These are phyloP conservation scores for Cucurbita ficifolia DNA, from an alignment of 306 rosid genomes.

Conservation along the genomic window DNA sequence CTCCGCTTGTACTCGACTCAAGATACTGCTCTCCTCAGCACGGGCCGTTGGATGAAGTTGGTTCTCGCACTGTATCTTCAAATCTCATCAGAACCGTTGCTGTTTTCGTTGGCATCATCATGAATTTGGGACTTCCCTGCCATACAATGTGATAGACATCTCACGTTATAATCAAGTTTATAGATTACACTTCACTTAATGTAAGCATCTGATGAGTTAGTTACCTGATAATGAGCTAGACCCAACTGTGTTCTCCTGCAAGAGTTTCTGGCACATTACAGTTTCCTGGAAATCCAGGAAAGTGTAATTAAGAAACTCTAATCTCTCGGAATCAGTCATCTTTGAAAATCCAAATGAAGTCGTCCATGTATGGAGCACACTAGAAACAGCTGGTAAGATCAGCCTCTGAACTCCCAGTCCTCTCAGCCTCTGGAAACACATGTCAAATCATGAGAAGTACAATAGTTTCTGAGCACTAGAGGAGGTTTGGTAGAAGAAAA, in stretches of 20 bases:
- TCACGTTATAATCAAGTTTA: neutral
- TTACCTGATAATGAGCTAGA: slow-evolving; percentile 21
- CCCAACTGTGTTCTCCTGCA: slow-evolving; percentile 23
- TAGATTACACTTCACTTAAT: neutral
- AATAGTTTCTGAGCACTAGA: neutral
- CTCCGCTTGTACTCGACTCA: slow-evolving; percentile 19
- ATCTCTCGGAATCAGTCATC: slow-evolving; percentile 51
- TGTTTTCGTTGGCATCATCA: slow-evolving; percentile 9
- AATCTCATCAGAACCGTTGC: neutral
- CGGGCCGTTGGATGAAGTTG: slow-evolving; percentile 31
- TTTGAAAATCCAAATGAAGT: slow-evolving; percentile 50
- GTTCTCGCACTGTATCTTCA: slow-evolving; percentile 22
- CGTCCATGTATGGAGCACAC: slow-evolving; percentile 68
- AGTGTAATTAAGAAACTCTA: slow-evolving; percentile 43
- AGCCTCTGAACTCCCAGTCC: slow-evolving; percentile 68
- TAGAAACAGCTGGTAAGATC: slow-evolving; percentile 70
- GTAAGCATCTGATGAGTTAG: neutral
- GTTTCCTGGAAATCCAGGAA: slow-evolving; percentile 72
- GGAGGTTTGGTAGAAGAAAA: neutral
- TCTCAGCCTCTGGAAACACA: slow-evolving; percentile 39
- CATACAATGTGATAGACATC: slow-evolving; percentile 12
- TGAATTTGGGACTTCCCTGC: slow-evolving; percentile 16
- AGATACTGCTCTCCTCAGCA: slow-evolving; percentile 15
- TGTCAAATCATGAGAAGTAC: neutral
- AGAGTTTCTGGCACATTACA: slow-evolving; percentile 63